Percentiles rank a stretch among this genome's conserved stretches.
These are phyloP conservation scores for Limtongia smithiae DNA, from an alignment of 805 yeast species.

Conservation along the genomic window DNA sequence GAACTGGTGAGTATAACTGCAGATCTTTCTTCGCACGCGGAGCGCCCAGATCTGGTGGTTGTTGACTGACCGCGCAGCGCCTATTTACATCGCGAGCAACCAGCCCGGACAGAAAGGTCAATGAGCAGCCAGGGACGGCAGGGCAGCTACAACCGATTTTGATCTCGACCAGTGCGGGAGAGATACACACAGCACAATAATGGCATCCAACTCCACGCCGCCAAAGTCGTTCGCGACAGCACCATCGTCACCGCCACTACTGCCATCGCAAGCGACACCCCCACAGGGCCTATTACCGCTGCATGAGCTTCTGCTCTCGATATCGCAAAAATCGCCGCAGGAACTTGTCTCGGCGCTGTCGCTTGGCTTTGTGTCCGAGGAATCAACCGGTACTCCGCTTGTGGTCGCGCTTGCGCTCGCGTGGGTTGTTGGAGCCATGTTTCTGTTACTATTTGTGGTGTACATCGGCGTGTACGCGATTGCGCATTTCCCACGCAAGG, in stretches of 20 bases:
- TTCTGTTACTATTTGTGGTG: background rate
- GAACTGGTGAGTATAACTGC: no score
- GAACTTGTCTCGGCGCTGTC: constrained; percentile 1
- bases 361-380: background rate
- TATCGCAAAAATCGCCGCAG: background rate
- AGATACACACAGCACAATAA: background rate
- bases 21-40: no score
- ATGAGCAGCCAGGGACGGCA: no score
- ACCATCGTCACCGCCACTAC: background rate
- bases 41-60: no score
- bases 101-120: no score
- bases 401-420: background rate
- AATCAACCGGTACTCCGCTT: background rate
- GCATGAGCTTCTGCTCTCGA: background rate
- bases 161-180: no score
- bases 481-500: constrained; percentile 26
- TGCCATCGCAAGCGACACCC: no score
- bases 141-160: no score
- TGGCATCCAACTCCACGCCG: constrained; percentile 2
- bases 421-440: constrained; percentile 1
- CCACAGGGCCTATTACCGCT: no score
- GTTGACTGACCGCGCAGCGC: no score
- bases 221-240: background rate
- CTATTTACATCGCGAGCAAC: no score
- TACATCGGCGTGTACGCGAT: constrained; percentile 4